Evolutionary conservation across 257 asterid genomes (phyloP).

Genomic region (Thymus mandschuricus): DNA sequence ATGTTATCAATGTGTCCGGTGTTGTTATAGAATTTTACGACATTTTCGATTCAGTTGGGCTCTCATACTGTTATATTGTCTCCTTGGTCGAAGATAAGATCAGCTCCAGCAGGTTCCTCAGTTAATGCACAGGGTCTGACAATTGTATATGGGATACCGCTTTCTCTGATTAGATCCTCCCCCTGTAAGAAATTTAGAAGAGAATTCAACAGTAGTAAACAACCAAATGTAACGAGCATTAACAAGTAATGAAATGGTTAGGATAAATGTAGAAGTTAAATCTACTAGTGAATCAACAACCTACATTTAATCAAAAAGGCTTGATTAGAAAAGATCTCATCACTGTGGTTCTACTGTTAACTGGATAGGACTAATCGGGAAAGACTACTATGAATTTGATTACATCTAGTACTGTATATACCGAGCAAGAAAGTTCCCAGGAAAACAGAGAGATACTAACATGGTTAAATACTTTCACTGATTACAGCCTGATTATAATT

Average conservation of each 20-base stretch:
- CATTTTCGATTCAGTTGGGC: not conserved
- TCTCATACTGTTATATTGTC: slow-evolving; percentile 84
- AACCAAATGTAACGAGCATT: not conserved
- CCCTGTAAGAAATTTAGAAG: slow-evolving; percentile 52
- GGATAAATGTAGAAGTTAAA: not conserved
- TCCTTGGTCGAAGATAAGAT: slow-evolving; percentile 92
- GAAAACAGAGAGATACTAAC: not conserved
- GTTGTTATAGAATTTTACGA: not conserved
- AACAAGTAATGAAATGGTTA: not conserved
- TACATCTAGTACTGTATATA: not conserved
- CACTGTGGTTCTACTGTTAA: not conserved
- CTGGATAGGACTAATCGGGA: not conserved
- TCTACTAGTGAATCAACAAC: not conserved
- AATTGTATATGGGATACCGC: slow-evolving; percentile 87
- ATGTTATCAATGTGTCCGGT: not conserved
- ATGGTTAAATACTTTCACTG: not conserved
- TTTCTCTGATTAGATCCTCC: slow-evolving; percentile 86
- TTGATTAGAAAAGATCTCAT: not conserved
- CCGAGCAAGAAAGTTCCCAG: not conserved
- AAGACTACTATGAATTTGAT: not conserved
- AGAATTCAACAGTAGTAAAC: not conserved
- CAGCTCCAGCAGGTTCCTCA: slow-evolving; percentile 99
- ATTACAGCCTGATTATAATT: not conserved
- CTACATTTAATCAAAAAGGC: not conserved
- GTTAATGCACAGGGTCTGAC: slow-evolving; percentile 97